Conservation (phyloP, 225 moss, liverwort and hornwort species). For the Sphagnum contortum region DNA sequence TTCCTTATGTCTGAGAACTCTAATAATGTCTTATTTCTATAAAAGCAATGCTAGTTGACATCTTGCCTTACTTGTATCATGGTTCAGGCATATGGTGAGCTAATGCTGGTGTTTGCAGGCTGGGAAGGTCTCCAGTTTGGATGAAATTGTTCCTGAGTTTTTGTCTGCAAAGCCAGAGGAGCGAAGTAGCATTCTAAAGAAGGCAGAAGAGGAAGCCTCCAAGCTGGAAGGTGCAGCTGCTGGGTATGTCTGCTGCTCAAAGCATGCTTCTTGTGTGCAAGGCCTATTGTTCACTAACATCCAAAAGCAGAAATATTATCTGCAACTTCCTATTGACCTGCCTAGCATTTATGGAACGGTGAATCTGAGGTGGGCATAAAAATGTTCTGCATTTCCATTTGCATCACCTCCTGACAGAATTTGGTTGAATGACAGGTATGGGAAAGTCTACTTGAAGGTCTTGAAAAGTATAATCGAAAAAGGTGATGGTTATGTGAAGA, state of each 20-base stretch:
- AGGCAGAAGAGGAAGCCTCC: slow-evolving; percentile 69
- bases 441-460: slow-evolving; percentile 81
- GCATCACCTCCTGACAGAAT: background rate
- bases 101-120: slow-evolving; percentile 38
- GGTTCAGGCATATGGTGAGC: too few relatives aligned
- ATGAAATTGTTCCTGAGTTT: slow-evolving; percentile 63
- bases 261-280: too few relatives aligned
- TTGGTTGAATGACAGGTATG: slow-evolving; percentile 44
- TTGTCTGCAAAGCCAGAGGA: slow-evolving; percentile 61
- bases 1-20: too few relatives aligned
- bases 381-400: too few relatives aligned
- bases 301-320: too few relatives aligned
- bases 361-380: too few relatives aligned
- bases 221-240: slow-evolving; percentile 67
- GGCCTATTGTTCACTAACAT: too few relatives aligned
- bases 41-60: too few relatives aligned
- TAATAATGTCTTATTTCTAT: too few relatives aligned
- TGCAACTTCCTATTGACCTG: too few relatives aligned
- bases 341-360: too few relatives aligned
- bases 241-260: slow-evolving; percentile 33
- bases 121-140: slow-evolving; percentile 56
- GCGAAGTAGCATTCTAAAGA: slow-evolving; percentile 38
- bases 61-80: too few relatives aligned
- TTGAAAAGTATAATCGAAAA: slow-evolving; percentile 77
- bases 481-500: slow-evolving; percentile 88